Percentiles rank a stretch among this genome's conserved stretches.
phyloP scores from a whole-genome alignment of 73 alveolate genomes.

The Paramecium sonneborni region DNA sequence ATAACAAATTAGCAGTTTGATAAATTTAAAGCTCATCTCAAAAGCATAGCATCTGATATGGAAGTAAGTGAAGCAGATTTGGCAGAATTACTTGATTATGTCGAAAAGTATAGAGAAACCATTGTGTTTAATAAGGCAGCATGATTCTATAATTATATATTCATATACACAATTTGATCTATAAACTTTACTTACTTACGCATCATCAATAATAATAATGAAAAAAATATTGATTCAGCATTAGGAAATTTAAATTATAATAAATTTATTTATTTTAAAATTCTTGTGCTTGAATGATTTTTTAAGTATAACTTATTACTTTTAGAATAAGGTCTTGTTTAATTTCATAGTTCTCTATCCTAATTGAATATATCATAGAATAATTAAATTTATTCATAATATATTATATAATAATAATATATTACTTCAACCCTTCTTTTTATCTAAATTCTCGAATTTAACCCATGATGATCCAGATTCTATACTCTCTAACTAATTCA shows the following conservation, averaged over 20 bases:
- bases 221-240: not conserved
- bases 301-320: not conserved
- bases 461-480: conserved; percentile 49
- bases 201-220: not conserved
- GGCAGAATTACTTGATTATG: conserved; percentile 6
- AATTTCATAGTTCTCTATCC: too few relatives aligned
- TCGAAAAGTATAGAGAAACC: conserved; percentile 14
- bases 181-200: not conserved
- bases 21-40: conserved; percentile 14
- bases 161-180: not conserved
- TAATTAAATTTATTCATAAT: not conserved
- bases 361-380: not conserved
- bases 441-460: conserved; percentile 34
- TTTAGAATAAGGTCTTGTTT: not conserved
- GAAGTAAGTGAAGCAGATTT: conserved; percentile 19
- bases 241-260: not conserved
- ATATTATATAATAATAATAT: not conserved
- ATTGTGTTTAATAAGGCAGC: conserved; percentile 42
- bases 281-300: too few relatives aligned
- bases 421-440: not conserved
- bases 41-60: conserved; percentile 25
- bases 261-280: not conserved
- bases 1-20: conserved; percentile 24
- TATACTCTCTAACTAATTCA: not conserved
- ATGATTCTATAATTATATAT: not conserved